A percentile compares a stretch with the other conserved stretches of the same genome.
Conservation (phyloP, 176 grass and related monocot genomes). For the Urochloa ruziziensis region DNA sequence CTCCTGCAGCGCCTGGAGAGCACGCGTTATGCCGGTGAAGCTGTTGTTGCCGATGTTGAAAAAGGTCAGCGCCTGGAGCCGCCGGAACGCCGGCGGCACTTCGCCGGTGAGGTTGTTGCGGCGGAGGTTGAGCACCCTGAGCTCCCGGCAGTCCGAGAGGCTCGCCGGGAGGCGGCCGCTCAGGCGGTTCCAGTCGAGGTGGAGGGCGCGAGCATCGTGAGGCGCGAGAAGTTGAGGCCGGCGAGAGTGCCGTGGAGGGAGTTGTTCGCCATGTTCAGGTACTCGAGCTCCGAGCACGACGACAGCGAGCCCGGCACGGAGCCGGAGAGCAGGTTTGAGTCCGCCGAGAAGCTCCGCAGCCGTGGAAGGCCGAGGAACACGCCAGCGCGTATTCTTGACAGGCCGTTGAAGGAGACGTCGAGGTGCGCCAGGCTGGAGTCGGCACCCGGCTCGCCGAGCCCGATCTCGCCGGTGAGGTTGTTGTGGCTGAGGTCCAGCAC, state of each 20-base stretch:
- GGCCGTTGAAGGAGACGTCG: slow-evolving; percentile 38
- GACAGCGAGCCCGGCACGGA: slow-evolving; percentile 17
- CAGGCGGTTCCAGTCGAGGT: slow-evolving; percentile 20
- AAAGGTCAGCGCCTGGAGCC: slow-evolving; percentile 8
- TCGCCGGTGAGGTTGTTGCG: slow-evolving; percentile 15
- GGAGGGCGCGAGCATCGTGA: slow-evolving; percentile 20
- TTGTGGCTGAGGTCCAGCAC: slow-evolving; percentile 19
- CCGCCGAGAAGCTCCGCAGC: slow-evolving; percentile 9
- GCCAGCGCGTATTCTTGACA: background rate
- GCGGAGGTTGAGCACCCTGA: slow-evolving; percentile 28
- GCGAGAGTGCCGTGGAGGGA: slow-evolving; percentile 28
- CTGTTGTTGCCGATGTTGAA: slow-evolving; percentile 29
- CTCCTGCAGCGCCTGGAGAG: slow-evolving; percentile 17
- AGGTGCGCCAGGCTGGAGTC: slow-evolving; percentile 12
- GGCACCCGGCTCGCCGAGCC: background rate
- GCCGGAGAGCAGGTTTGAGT: slow-evolving; percentile 28
- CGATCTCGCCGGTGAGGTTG: background rate
- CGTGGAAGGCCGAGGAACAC: background rate
- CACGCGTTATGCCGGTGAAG: slow-evolving; percentile 11
- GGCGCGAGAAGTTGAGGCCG: slow-evolving; percentile 9
- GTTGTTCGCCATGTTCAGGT: slow-evolving; percentile 40
- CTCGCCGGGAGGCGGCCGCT: background rate
- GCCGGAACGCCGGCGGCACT: slow-evolving; percentile 24
- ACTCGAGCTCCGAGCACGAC: slow-evolving; percentile 18
- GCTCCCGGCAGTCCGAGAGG: background rate